Evolutionary conservation across 495 filamentous ascomycete genomes (phyloP), one percentile per base, ranked within the genome.

Genomic region (Penicillium roqueforti): DNA sequence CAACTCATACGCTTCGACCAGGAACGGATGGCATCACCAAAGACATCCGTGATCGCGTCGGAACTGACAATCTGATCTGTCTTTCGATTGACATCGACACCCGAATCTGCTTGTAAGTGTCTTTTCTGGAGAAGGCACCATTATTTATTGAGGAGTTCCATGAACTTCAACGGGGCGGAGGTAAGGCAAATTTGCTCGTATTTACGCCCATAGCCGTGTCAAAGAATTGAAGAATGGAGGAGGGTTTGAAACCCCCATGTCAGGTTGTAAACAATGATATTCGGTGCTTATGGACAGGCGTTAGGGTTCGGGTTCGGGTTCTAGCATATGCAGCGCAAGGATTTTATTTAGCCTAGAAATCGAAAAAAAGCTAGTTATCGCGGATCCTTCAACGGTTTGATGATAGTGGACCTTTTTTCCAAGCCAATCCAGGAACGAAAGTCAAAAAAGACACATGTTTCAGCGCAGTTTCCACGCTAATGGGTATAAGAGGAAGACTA

Each of bases 31-130:
- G 86, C 0, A 84, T 96, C 40, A 85, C 92, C 54, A 74, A 86
- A 59, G 84, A 80, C 56, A 91, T 95, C 60, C 77, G 83, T 41
- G 78, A 87, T 1, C 74, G 88, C 3, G 87, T 95, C 6, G 88
- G 88, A 1, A 82, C 75, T 3, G 78, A 82, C 18, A 83, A 87
- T 38, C 85, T 80, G 0, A 86, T 93, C 3, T 95, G 95, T 63
- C 76, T 95, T 39, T 89, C 83, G 47, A 90, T 95, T 39, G 91
- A 96, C 61, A 95, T 95, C 53, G 91, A 96, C 61, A 88, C 88
- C 0, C 68, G n/a, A n/a, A n/a, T 16, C 59, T 86, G 16, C 86
- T 79, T 61, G 75, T 87, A n/a, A 74, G 85, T 66, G 81, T 77
- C 0, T 72, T 85, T 38, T 80, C 80, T 84, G 19, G 85, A 85